phyloP scores from a whole-genome alignment of 2,329 filamentous ascomycete genomes.

The Mariannaea sp. region DNA sequence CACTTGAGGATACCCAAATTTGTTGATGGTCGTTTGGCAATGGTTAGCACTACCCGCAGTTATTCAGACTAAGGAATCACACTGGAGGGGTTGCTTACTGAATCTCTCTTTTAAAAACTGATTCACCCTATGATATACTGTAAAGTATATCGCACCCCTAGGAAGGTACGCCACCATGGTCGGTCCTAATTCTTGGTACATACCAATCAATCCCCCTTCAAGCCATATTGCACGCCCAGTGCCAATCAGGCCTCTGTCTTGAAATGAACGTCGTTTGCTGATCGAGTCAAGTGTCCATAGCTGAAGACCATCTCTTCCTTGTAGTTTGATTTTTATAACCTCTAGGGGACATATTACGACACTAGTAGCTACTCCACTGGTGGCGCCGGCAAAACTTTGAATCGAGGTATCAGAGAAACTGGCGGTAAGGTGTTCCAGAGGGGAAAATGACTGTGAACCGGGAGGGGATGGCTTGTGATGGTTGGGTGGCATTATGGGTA shows the following conservation, averaged over 20 bases:
- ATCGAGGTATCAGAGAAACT: neutral
- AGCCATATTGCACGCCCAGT: slow-evolving; percentile 1
- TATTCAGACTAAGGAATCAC: neutral
- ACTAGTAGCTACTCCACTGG: neutral
- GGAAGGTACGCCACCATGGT: neutral
- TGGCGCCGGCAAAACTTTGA: slow-evolving; percentile 1
- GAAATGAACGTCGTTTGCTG: slow-evolving; percentile 2
- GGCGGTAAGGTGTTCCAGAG: neutral
- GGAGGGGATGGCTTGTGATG: too few relatives aligned
- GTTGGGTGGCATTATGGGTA: too few relatives aligned
- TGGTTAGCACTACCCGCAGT: neutral
- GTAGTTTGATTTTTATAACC: neutral
- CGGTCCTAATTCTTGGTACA: slow-evolving; percentile 1
- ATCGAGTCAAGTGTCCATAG: neutral
- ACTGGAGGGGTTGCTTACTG: neutral
- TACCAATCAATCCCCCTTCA: neutral
- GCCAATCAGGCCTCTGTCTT: neutral
- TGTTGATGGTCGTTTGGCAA: neutral
- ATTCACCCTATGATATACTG: neutral
- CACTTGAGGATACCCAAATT: neutral
- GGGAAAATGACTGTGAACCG: too few relatives aligned
- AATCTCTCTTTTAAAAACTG: neutral
- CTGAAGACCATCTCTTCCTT: slow-evolving; percentile 1
- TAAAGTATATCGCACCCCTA: slow-evolving; percentile 1
- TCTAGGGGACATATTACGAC: neutral